Evolutionary conservation across 1,284 basidiomycete genomes (phyloP).

Genomic region (Apiotrichum porosum): DNA sequence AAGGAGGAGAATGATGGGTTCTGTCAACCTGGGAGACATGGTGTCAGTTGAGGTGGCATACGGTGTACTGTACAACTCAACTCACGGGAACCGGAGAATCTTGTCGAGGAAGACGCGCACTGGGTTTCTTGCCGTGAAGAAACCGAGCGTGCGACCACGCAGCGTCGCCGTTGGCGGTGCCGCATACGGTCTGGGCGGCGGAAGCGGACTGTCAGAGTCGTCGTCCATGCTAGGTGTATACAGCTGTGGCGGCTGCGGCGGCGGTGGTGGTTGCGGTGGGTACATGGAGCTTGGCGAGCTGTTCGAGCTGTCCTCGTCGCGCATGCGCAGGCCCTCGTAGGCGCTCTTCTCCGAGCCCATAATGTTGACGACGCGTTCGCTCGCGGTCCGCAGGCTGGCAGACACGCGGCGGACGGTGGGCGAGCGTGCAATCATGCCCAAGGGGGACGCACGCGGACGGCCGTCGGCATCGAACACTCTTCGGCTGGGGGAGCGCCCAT

Average conservation of each 20-base stretch:
- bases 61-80: too few relatives aligned
- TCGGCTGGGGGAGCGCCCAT: slow-evolving; percentile 5
- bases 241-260: too few relatives aligned
- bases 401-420: slow-evolving; percentile 38
- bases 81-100: slow-evolving; percentile 65
- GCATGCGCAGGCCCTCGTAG: slow-evolving; percentile 24
- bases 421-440: slow-evolving; percentile 21
- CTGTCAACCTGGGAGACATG: slow-evolving; percentile 74
- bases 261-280: slow-evolving; percentile 18
- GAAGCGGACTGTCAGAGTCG: background rate
- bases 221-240: too few relatives aligned
- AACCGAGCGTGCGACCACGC: slow-evolving; percentile 73
- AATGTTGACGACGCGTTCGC: slow-evolving; percentile 64
- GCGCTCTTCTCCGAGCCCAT: slow-evolving; percentile 57
- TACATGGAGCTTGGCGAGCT: slow-evolving; percentile 1
- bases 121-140: slow-evolving; percentile 65
- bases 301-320: slow-evolving; percentile 15
- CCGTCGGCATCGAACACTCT: slow-evolving; percentile 28
- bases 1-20: slow-evolving; percentile 74
- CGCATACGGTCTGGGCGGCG: background rate
- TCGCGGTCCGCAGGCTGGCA: slow-evolving; percentile 46
- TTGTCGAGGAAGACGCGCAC: slow-evolving; percentile 61
- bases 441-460: slow-evolving; percentile 6
- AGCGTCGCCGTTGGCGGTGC: slow-evolving; percentile 49
- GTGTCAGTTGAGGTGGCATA: background rate